A percentile compares a stretch with the other conserved stretches of the same genome.
These are phyloP conservation scores for Citrus cavaleriei DNA, from an alignment of 345 rosid species.

Conservation along the genomic window DNA sequence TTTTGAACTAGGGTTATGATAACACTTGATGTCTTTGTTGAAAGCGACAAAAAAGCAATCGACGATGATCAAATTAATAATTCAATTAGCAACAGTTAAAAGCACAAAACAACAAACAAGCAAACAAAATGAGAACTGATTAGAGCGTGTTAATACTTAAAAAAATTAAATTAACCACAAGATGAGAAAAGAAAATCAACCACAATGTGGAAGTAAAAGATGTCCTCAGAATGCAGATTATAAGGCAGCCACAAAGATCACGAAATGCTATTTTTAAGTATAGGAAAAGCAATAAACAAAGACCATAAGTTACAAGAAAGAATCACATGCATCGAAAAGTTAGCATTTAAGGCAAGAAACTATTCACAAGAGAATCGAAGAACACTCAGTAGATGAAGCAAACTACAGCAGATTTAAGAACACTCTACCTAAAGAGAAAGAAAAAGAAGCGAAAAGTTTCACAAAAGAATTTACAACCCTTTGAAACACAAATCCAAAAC, in stretches of 20 bases:
- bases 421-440: constrained; percentile 17
- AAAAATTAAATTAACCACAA: background rate
- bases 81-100: background rate
- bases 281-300: constrained; percentile 21
- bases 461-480: constrained; percentile 1
- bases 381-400: constrained; percentile 30
- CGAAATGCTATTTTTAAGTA: background rate
- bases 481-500: background rate
- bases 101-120: background rate
- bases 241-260: constrained; percentile 10
- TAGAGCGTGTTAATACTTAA: background rate
- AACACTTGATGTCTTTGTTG: background rate
- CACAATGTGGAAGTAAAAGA: background rate
- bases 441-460: constrained; percentile 5
- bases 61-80: background rate
- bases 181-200: background rate
- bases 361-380: constrained; percentile 22
- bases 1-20: background rate
- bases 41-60: background rate
- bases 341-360: constrained; percentile 13
- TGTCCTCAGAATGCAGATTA: constrained; percentile 7
- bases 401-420: constrained; percentile 23
- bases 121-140: background rate
- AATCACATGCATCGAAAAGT: constrained; percentile 16
- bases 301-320: constrained; percentile 27